Evolutionary conservation across 345 rosid species (phyloP).

Genomic region (Lepidium africanum): DNA sequence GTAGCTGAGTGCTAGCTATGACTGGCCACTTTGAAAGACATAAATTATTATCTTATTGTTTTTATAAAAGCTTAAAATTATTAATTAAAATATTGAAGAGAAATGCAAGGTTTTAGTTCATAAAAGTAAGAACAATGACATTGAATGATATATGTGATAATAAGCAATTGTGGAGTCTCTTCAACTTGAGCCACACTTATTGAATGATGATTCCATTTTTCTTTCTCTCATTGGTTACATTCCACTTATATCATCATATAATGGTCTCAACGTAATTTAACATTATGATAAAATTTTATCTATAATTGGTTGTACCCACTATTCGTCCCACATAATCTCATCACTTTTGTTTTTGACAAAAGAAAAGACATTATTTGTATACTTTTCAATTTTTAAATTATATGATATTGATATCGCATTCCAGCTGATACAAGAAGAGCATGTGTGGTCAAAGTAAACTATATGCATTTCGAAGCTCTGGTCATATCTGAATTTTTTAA

Average conservation of each 20-base stretch:
- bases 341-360: background rate
- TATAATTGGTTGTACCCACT: background rate
- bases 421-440: no score
- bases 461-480: no score
- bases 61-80: background rate
- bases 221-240: conserved; percentile 7
- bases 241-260: conserved; percentile 5
- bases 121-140: conserved; percentile 5
- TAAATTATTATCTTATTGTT: background rate
- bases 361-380: no score
- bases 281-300: background rate
- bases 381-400: no score
- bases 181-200: conserved; percentile 23
- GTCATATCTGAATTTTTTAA: no score
- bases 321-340: background rate
- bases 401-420: no score
- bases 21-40: conserved; percentile 24
- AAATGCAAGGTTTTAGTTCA: background rate
- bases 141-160: background rate
- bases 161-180: conserved; percentile 4
- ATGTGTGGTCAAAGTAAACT: no score
- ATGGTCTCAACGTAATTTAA: conserved; percentile 3
- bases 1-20: conserved; percentile 23
- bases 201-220: background rate
- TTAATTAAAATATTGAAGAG: background rate